phyloP scores from a whole-genome alignment of 1,139 yeast species.

The Lodderomyces parapsilosis region DNA sequence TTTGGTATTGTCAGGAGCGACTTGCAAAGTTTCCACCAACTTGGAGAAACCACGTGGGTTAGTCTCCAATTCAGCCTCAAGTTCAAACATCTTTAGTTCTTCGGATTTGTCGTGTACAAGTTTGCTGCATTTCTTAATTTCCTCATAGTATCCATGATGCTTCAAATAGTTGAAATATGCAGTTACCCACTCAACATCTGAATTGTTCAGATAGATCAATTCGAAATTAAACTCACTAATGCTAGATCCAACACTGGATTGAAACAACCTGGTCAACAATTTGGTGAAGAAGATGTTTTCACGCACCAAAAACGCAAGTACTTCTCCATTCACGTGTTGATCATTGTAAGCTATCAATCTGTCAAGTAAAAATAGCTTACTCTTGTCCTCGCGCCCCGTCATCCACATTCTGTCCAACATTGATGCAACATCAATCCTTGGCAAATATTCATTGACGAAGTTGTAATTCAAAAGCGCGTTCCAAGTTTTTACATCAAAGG shows the following conservation, averaged over 20 bases:
- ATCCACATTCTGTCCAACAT: conserved; percentile 27
- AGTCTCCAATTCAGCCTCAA: conserved; percentile 13
- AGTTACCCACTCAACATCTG: conserved; percentile 19
- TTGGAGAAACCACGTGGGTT: neutral
- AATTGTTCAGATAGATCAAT: conserved; percentile 9
- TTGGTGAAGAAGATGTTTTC: conserved; percentile 11
- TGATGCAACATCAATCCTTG: conserved; percentile 19
- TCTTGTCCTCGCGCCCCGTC: conserved; percentile 19
- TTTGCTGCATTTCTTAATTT: neutral
- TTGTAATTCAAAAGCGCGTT: conserved; percentile 29
- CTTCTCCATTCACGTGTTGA: conserved; percentile 30
- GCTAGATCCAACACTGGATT: conserved; percentile 3
- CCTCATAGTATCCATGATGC: neutral
- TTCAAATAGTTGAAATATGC: conserved; percentile 20
- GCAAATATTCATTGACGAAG: conserved; percentile 24
- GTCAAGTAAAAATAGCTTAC: conserved; percentile 18
- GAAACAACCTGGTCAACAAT: conserved; percentile 15
- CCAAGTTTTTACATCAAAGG: conserved; percentile 36
- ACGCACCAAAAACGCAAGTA: conserved; percentile 18
- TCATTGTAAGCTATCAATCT: conserved; percentile 23
- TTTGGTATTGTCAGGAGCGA: conserved; percentile 1
- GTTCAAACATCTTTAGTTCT: conserved; percentile 4
- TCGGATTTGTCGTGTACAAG: neutral
- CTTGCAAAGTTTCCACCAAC: neutral
- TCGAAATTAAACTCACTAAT: neutral